These are phyloP conservation scores for Trichoderma polysporum DNA, from an alignment of 2,329 filamentous ascomycete species.

Conservation along the genomic window DNA sequence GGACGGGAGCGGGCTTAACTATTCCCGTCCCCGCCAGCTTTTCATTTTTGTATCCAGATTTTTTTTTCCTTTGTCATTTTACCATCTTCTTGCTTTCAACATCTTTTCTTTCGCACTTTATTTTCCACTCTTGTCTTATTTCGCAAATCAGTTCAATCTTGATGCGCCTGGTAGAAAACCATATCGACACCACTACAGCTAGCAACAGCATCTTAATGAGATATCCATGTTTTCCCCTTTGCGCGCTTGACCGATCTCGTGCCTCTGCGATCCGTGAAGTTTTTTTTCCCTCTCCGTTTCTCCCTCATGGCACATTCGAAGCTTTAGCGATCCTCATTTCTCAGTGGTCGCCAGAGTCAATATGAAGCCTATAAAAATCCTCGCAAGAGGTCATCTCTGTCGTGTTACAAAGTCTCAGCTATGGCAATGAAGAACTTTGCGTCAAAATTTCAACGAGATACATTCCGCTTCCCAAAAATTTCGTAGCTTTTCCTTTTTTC, in stretches of 20 bases:
- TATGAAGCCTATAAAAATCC: slow-evolving; percentile 74
- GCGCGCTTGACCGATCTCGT: not conserved
- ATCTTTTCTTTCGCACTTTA: not conserved
- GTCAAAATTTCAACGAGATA: slow-evolving; percentile 80
- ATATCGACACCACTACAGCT: not conserved
- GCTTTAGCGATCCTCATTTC: slow-evolving; percentile 68
- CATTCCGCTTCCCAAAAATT: slow-evolving; percentile 38
- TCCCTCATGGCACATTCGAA: slow-evolving; percentile 81
- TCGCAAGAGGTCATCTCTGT: slow-evolving; percentile 89
- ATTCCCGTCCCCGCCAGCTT: not conserved
- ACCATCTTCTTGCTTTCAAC: not conserved
- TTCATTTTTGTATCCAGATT: not conserved
- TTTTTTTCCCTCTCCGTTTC: not conserved
- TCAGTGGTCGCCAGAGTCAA: slow-evolving; percentile 81
- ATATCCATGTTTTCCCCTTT: not conserved
- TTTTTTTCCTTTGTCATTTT: not conserved
- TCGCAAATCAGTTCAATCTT: not conserved
- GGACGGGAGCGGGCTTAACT: slow-evolving; percentile 9
- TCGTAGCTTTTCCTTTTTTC: slow-evolving; percentile 24
- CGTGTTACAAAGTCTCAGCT: slow-evolving; percentile 86
- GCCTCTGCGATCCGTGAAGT: slow-evolving; percentile 5
- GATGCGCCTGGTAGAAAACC: not conserved
- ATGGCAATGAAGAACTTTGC: slow-evolving; percentile 77
- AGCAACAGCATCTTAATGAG: slow-evolving; percentile 7
- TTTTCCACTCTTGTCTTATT: not conserved